Evolutionary conservation across 116 monocot genomes (phyloP), one percentile per base, ranked within the genome.

Genomic region (Posidonia oceanica): DNA sequence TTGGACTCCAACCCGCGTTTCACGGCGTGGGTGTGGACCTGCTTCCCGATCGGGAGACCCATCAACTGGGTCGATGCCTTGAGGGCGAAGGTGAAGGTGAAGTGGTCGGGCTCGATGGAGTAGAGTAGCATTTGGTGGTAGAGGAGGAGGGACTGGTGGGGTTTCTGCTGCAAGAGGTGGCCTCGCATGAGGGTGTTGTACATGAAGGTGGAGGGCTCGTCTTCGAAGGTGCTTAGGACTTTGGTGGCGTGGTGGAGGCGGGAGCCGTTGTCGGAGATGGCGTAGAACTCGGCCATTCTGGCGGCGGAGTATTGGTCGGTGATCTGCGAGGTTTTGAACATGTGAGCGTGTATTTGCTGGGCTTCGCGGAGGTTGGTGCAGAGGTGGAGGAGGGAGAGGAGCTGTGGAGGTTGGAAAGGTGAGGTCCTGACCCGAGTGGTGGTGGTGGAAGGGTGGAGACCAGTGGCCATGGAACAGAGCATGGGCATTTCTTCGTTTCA

Each of bases 61-160:
- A 61, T 40, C 36, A 78, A 36, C 40, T 63, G 70, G 39, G 84
- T 82, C 74, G 80, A 78, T 11, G 86, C 77, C 72, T 82, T 84
- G 69, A 90, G 86, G 41, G 78, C 82, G 69, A 86, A 82, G 20
- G 84, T 82, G 78, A 83, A 77, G 36, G 86, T 76, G 81, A 86
- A 84, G 61, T 54, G 73, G 59, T 85, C 91, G 13, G 75, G 84
- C 17, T 64, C 29, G 56, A 72, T 66, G 36, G 37, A 51, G n/a
- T 36, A 7, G 70, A 78, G 78, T 42, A 84, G 82, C 52, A 82
- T 11, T 11, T 48, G 69, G 61, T 23, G 73, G 75, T 21, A 78
- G 62, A 86, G 86, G 1, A 53, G 69, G 67, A 82, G 36, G 69
- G 78, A 64, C 3, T 39, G 29, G 29, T 59, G 72, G 4, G 90